Conservation (phyloP, 169 alveolate genomes). For the Plasmodium billcollinsi region DNA sequence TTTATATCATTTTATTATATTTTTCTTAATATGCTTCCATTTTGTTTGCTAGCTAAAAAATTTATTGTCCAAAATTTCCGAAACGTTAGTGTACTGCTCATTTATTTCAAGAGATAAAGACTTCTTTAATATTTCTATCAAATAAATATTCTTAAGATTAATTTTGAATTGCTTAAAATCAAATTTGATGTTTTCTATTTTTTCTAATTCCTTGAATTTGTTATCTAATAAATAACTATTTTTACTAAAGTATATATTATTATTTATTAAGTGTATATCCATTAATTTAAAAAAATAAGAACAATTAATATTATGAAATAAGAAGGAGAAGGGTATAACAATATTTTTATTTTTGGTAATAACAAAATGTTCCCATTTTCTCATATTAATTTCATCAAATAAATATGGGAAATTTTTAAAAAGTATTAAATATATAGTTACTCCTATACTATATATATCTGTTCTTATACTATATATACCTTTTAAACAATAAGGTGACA, state of each 20-base stretch:
- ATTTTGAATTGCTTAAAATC: constrained; percentile 55
- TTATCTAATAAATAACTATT: constrained; percentile 55
- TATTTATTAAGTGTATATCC: constrained; percentile 58
- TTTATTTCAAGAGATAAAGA: constrained; percentile 55
- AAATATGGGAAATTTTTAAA: constrained; percentile 67
- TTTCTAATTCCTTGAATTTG: constrained; percentile 59
- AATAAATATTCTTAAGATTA: constrained; percentile 54
- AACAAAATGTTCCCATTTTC: constrained; percentile 53
- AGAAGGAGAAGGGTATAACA: constrained; percentile 63
- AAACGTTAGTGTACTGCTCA: constrained; percentile 42
- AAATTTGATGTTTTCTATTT: constrained; percentile 39
- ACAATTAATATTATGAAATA: constrained; percentile 65
- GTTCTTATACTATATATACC: constrained; percentile 66
- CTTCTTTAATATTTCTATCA: constrained; percentile 36
- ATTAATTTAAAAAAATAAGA: constrained; percentile 54
- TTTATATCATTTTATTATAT: too few species aligned
- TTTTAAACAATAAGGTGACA: constrained; percentile 64
- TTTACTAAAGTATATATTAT: constrained; percentile 62
- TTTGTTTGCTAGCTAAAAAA: background rate
- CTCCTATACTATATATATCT: constrained; percentile 69
- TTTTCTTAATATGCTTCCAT: too few species aligned
- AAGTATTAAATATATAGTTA: constrained; percentile 61
- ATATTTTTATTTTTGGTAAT: constrained; percentile 56
- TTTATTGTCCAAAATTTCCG: constrained; percentile 48
- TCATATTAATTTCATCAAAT: constrained; percentile 31